Evolutionary conservation across 257 asterid genomes (phyloP).

Genomic region (Scutellaria baicalensis): DNA sequence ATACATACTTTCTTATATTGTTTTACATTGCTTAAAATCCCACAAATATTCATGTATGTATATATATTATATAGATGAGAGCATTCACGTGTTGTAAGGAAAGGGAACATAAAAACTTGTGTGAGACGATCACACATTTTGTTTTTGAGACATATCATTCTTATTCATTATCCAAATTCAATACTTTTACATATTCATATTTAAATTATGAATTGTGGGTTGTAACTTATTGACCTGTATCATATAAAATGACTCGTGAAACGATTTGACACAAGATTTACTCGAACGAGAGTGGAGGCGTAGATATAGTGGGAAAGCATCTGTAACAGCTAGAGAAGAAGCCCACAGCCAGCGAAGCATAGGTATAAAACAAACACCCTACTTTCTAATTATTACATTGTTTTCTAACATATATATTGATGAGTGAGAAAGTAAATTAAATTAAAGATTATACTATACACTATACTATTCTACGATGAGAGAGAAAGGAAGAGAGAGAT

Average conservation of each 20-base stretch:
- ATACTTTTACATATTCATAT: no score
- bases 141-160: no score
- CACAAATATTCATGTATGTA: not conserved
- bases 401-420: conserved; percentile 17
- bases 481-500: not conserved
- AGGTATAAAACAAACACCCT: conserved; percentile 29
- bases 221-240: no score
- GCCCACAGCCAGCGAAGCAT: conserved; percentile 63
- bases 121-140: no score
- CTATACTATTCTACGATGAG: not conserved
- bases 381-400: conserved; percentile 26
- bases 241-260: no score
- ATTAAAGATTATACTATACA: not conserved
- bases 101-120: no score
- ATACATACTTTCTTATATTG: no score
- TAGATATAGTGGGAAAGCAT: conserved; percentile 58
- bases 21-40: no score
- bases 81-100: not conserved
- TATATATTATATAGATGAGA: not conserved
- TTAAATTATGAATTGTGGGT: no score
- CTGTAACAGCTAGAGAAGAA: conserved; percentile 43
- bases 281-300: conserved; percentile 25
- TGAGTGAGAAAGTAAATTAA: not conserved
- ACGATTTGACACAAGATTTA: no score
- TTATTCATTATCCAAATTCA: no score